Evolutionary conservation across 495 filamentous ascomycete genomes (phyloP).

Genomic region (Hapsidospora chrysogenum): DNA sequence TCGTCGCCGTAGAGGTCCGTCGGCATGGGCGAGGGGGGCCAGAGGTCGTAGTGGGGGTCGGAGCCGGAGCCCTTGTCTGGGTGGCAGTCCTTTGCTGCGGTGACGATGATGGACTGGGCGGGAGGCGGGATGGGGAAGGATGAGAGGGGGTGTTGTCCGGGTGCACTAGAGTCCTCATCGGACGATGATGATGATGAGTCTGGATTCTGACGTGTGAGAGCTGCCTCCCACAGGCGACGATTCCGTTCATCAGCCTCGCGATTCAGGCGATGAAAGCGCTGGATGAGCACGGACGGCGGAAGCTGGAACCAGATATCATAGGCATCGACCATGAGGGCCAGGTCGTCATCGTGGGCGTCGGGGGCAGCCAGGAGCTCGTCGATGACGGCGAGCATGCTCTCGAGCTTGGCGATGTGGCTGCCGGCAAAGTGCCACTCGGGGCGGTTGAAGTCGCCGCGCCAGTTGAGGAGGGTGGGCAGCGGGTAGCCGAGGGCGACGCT

Average conservation of each 20-base stretch:
- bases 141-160: no score
- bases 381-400: constrained; percentile 3
- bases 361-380: background rate
- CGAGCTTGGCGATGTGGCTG: constrained; percentile 3
- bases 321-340: constrained; percentile 4
- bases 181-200: no score
- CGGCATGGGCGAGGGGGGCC: constrained; percentile 2
- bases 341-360: constrained; percentile 1
- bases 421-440: constrained; percentile 2
- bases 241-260: constrained; percentile 5
- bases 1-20: background rate
- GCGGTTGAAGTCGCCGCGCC: constrained; percentile 3
- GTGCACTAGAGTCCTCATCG: no score
- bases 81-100: constrained; percentile 2
- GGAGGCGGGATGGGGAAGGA: background rate
- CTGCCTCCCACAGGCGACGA: background rate
- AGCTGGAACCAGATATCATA: constrained; percentile 4
- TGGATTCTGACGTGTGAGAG: no score
- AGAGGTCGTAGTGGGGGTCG: constrained; percentile 1
- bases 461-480: background rate
- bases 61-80: constrained; percentile 1
- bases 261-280: constrained; percentile 2
- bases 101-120: constrained; percentile 3
- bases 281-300: constrained; percentile 2
- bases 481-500: constrained; percentile 1